phyloP scores from a whole-genome alignment of 768 basidiomycete genomes.

The Panaeolus papilionaceus region DNA sequence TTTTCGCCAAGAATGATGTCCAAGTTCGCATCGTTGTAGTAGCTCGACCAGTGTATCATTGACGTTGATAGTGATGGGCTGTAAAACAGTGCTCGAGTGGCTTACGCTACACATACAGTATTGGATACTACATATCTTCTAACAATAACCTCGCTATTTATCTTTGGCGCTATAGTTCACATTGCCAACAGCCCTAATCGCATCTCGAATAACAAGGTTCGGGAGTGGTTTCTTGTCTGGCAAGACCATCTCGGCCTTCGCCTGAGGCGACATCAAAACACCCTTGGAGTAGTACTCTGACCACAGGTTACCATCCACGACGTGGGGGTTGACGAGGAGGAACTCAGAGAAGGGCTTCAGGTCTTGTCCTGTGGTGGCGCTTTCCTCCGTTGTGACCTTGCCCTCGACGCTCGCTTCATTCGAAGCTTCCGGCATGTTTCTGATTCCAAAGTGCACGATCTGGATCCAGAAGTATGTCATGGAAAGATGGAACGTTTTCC shows the following conservation, averaged over 20 bases:
- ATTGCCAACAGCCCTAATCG: conserved; percentile 26
- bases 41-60: too few species aligned
- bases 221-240: conserved; percentile 50
- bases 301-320: conserved; percentile 47
- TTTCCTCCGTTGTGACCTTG: neutral
- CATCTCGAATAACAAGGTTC: conserved; percentile 42
- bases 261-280: conserved; percentile 46
- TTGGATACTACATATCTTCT: too few species aligned
- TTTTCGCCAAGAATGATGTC: too few species aligned
- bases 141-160: too few species aligned
- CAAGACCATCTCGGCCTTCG: conserved; percentile 45
- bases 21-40: too few species aligned
- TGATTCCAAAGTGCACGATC: conserved; percentile 51
- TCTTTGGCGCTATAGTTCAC: too few species aligned
- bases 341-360: conserved; percentile 41
- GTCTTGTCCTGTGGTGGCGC: conserved; percentile 5
- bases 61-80: too few species aligned
- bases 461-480: conserved; percentile 60
- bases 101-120: too few species aligned
- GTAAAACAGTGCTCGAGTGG: too few species aligned
- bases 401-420: neutral
- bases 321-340: conserved; percentile 45
- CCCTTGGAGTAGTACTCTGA: conserved; percentile 47
- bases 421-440: conserved; percentile 29
- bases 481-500: conserved; percentile 46